Evolutionary conservation across 177 flowering plant genomes (phyloP), one percentile per base, ranked within the genome.

Genomic region (Vitis hybrid): DNA sequence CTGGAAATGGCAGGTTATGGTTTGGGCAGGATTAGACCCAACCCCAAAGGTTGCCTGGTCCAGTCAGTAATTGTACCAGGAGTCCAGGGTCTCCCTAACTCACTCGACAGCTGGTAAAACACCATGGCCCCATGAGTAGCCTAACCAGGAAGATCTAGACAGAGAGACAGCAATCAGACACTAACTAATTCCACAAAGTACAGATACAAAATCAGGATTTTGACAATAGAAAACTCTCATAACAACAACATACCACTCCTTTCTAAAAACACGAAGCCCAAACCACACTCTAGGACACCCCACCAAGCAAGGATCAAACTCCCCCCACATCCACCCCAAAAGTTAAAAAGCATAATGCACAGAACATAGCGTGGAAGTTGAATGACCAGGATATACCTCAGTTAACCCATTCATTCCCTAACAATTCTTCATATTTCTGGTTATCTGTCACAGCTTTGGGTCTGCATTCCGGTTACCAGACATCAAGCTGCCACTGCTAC

Each of bases 401-500:
- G 15, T 0, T 15, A 59, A 62, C 9, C 31, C 26, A 67, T 20
- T 53, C 59, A 61, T 22, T 50, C 7, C 19, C 54, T 16, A 1
- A 31, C 63, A 39, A 39, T 39, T 39, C 15, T 52, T 52, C 19
- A 48, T 8, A 2, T 29, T 48, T 52, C 61, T 53, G 34, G 55
- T 39, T 19, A 7, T 39, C 26, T 18, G 10, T 52, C 54, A 63
- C 61, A 61, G 39, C 34, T 63, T 74, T 61, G 61, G 55, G 68
- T 68, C 39, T 58, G 70, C 16, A 59, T 60, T 62, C 31, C 68
- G 72, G 71, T 61, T 77, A 54, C 77, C 81, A 19, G 57, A 19
- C 51, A 71, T 55, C 70, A 74, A 64, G 73, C 60, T 80, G 66
- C 81, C 77, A 73, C 87, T 75, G 74, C 81, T 75, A 22, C 78